Evolutionary conservation across 441 rosid genomes (phyloP), one percentile per base, ranked within the genome.

Genomic region (Melastoma candidum): DNA sequence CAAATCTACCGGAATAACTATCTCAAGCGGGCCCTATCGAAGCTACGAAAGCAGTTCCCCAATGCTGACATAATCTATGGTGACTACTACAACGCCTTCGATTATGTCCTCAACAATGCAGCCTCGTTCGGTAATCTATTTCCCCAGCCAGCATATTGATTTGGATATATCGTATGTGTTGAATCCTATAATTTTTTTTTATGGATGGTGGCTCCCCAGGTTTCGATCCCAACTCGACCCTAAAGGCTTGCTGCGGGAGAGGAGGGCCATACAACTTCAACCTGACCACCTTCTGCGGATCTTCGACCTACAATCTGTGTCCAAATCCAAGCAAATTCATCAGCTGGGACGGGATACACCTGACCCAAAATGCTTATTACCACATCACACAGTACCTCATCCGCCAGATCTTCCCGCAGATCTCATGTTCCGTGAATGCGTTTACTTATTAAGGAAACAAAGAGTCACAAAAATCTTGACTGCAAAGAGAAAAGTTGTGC

Each of bases 261-360:
- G 17, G 43, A 12, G 71, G 73, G 29, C 68, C 54, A 24, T 66
- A 74, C 46, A 53, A 60, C 56, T 74, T 59, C 43, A 51, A 56
- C 13, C 54, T 41, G 0, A 25, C 32, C 10, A 67, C 47, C 13
- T 29, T 3, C 11, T 77, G 77, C 2, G 75, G 73, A 52, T 49
- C 50, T 25, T 24, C 43, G 0, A 57, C 50, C 3, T 68, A 69
- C 14, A 56, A 63, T 0, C 64, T 65, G 1, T 77, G 79, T 61
- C 43, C 9, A 14, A 58, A 65, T 26, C 74, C 75, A 0, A 9
- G 47, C 1, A 51, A 50, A 48, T 50, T 27, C 11, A 46, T 72
- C 1, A 72, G 75, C 24, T 77, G 77, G 74, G 79, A 77, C 11
- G 79, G 77, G 43, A 52, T 70, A 17, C 69, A 70, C 54, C 56